These are phyloP conservation scores for Phanerochaete sordida DNA, from an alignment of 768 basidiomycete species.

Conservation along the genomic window DNA sequence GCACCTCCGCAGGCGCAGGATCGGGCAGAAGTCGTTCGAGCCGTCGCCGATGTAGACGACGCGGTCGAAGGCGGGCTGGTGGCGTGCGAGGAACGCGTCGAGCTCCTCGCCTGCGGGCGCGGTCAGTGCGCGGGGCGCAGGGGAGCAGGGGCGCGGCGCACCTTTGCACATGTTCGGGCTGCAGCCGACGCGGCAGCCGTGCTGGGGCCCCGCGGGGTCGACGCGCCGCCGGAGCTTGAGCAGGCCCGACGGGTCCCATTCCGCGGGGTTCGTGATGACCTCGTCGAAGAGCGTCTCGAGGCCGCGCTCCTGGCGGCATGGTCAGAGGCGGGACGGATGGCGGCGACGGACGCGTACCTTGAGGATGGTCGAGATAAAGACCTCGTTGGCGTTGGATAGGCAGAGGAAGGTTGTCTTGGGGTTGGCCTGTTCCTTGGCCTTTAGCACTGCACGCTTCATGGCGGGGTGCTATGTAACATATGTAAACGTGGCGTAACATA, in stretches of 20 bases:
- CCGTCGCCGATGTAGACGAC: conserved; percentile 94
- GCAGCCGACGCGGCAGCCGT: conserved; percentile 84
- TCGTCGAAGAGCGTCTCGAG: conserved; percentile 72
- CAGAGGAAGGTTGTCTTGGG: conserved; percentile 80
- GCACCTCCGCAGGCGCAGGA: conserved; percentile 74
- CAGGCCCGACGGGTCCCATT: conserved; percentile 68
- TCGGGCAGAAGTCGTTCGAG: conserved; percentile 92
- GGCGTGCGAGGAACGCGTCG: conserved; percentile 67
- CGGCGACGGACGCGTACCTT: conserved; percentile 44
- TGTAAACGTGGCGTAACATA: neutral
- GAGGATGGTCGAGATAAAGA: conserved; percentile 90
- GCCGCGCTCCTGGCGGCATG: conserved; percentile 40
- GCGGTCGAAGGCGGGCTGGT: conserved; percentile 63
- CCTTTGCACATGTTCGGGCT: conserved; percentile 99
- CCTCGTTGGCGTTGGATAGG: conserved; percentile 89
- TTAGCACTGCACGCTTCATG: conserved; percentile 86
- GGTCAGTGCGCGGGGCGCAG: neutral
- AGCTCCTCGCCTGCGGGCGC: conserved; percentile 77
- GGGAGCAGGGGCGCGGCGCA: conserved; percentile 18
- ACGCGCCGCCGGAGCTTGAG: conserved; percentile 76
- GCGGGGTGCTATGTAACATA: conserved; percentile 79
- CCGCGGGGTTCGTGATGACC: conserved; percentile 90
- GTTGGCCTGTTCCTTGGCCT: conserved; percentile 61
- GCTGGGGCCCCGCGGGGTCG: conserved; percentile 74
- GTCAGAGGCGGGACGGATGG: conserved; percentile 25